Evolutionary conservation across 805 yeast species (phyloP).

Genomic region (Kuraishia cidri): DNA sequence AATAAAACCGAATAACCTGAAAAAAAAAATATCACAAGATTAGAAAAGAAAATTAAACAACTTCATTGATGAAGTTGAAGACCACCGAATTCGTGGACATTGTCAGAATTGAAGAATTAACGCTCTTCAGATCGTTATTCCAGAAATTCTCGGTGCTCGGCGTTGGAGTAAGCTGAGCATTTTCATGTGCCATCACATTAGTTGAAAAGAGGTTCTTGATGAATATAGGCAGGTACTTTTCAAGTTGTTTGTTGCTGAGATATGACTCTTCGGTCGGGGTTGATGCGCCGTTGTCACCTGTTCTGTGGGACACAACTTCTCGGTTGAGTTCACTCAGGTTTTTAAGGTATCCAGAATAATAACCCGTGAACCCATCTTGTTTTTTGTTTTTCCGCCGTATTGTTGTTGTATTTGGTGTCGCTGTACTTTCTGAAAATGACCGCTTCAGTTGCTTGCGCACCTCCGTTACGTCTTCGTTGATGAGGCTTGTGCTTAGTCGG

Average conservation of each 20-base stretch:
- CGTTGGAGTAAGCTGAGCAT: not conserved
- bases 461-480: not conserved
- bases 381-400: too few species aligned
- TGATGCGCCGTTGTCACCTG: not conserved
- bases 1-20: too few species aligned
- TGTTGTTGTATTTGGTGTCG: not conserved
- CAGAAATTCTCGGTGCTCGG: conserved; percentile 4
- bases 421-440: not conserved
- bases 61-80: conserved; percentile 4
- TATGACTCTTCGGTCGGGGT: not conserved
- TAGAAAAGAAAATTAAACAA: conserved; percentile 1
- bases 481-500: conserved; percentile 9
- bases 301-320: conserved; percentile 1
- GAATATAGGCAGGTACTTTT: conserved; percentile 8
- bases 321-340: conserved; percentile 1
- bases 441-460: not conserved
- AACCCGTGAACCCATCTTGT: conserved; percentile 1
- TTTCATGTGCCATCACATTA: too few species aligned
- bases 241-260: conserved; percentile 6
- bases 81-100: conserved; percentile 7
- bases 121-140: conserved; percentile 6
- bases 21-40: not conserved
- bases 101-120: conserved; percentile 5
- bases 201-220: conserved; percentile 5
- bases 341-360: conserved; percentile 2